A percentile compares a stretch with the other conserved stretches of the same genome.
phyloP scores from a whole-genome alignment of 192 early-diverging fungal species.

The Backusella tarrabulga region DNA sequence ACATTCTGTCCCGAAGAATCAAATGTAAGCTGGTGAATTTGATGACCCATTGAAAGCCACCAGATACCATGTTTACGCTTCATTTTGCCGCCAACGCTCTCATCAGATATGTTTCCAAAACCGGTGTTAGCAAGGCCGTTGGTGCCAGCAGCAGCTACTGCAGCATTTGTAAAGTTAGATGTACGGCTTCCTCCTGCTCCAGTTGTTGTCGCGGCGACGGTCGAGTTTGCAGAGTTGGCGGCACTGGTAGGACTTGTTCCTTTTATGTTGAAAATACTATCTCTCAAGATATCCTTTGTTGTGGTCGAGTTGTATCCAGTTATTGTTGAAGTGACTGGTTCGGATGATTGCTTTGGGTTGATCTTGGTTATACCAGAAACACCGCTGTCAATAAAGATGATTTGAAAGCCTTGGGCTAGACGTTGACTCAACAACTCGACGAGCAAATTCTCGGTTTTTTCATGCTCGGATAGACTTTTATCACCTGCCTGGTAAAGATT shows the following conservation, averaged over 20 bases:
- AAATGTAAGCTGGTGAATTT: slow-evolving; percentile 81
- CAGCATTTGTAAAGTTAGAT: not conserved
- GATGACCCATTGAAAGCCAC: slow-evolving; percentile 88
- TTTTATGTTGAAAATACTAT: not conserved
- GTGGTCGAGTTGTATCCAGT: not conserved
- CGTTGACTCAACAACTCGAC: slow-evolving; percentile 87
- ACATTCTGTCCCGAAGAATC: slow-evolving; percentile 69
- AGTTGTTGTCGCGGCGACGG: not conserved
- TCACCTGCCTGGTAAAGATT: slow-evolving; percentile 45
- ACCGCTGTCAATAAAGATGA: slow-evolving; percentile 55
- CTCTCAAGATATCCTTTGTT: slow-evolving; percentile 10
- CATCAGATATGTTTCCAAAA: not conserved
- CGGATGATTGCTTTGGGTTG: not conserved
- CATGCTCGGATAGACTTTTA: slow-evolving; percentile 30
- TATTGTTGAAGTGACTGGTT: not conserved
- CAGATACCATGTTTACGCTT: slow-evolving; percentile 25
- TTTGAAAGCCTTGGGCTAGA: slow-evolving; percentile 91
- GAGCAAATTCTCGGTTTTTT: slow-evolving; percentile 59
- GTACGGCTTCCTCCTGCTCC: not conserved
- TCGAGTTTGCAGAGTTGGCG: not conserved
- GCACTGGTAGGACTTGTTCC: not conserved
- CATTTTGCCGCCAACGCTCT: not conserved
- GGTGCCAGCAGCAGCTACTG: not conserved
- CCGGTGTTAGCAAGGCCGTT: not conserved
- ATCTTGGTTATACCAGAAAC: slow-evolving; percentile 19